Conservation (phyloP, 768 basidiomycete species). For the Paxillus rubicundulus region DNA sequence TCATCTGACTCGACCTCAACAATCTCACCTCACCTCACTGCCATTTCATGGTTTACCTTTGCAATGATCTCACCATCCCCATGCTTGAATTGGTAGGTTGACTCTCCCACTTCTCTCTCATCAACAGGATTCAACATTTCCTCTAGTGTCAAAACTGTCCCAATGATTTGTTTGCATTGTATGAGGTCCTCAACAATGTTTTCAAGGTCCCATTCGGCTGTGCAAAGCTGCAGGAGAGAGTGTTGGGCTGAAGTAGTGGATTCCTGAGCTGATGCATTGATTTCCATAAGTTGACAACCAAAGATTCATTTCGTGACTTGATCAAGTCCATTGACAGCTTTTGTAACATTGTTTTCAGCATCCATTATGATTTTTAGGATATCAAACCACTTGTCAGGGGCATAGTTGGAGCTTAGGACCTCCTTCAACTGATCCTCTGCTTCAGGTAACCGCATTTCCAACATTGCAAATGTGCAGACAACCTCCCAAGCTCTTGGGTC, state of each 20-base stretch:
- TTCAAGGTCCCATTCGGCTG: background rate
- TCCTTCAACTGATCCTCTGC: no score
- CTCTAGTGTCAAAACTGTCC: slow-evolving; percentile 5
- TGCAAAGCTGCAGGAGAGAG: background rate
- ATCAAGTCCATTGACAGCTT: no score
- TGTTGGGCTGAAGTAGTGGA: background rate
- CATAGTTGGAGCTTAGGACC: no score
- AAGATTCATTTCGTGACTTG: no score
- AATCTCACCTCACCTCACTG: background rate
- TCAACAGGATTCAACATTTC: slow-evolving; percentile 15
- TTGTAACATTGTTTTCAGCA: no score
- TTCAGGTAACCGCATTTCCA: no score
- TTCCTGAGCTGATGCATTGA: no score
- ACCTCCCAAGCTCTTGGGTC: no score
- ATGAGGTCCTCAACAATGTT: slow-evolving; percentile 8
- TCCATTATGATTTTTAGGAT: no score
- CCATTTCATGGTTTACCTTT: background rate
- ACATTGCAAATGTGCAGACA: no score
- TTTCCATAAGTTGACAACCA: no score
- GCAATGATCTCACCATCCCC: background rate
- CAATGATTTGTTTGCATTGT: slow-evolving; percentile 9
- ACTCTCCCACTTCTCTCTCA: slow-evolving; percentile 8
- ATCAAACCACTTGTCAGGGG: no score
- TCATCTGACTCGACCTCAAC: background rate
- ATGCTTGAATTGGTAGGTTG: background rate